These are phyloP conservation scores for Cyberlindnera meyerae DNA, from an alignment of 805 yeast species.

Conservation along the genomic window DNA sequence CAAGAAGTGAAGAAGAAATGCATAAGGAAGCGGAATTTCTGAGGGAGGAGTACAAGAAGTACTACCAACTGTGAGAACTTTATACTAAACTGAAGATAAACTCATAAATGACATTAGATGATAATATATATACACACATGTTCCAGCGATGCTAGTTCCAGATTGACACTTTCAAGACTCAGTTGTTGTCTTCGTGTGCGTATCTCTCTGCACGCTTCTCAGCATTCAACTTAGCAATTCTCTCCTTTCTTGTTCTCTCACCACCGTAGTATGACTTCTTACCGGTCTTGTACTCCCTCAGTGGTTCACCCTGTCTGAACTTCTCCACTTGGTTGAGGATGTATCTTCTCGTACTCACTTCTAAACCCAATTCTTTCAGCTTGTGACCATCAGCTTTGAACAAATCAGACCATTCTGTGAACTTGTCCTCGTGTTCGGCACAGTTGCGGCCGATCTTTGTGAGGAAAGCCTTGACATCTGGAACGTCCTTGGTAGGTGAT, in stretches of 20 bases:
- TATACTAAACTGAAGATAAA: no score
- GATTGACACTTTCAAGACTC: constrained; percentile 3
- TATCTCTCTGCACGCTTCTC: constrained; percentile 29
- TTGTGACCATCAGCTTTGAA: constrained; percentile 48
- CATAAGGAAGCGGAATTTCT: constrained; percentile 60
- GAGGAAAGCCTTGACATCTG: constrained; percentile 72
- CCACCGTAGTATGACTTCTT: constrained; percentile 78
- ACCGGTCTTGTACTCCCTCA: constrained; percentile 57
- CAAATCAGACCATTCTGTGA: constrained; percentile 68
- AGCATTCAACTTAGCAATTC: constrained; percentile 54
- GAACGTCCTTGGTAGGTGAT: constrained; percentile 46
- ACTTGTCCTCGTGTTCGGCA: constrained; percentile 58
- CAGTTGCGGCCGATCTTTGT: constrained; percentile 74
- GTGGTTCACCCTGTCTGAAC: constrained; percentile 50
- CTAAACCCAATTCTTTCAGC: constrained; percentile 75
- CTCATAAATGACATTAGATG: constrained; percentile 10
- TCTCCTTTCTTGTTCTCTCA: constrained; percentile 71
- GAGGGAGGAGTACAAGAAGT: constrained; percentile 30
- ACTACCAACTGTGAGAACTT: no score
- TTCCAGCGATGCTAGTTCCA: background rate
- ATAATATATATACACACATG: constrained; percentile 5
- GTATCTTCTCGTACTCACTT: constrained; percentile 65
- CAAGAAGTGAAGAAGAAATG: constrained; percentile 65
- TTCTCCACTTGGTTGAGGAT: constrained; percentile 69
- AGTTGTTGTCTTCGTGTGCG: constrained; percentile 24